Evolutionary conservation across 176 grass and related monocot species (phyloP).

Genomic region (Carex cristatella): DNA sequence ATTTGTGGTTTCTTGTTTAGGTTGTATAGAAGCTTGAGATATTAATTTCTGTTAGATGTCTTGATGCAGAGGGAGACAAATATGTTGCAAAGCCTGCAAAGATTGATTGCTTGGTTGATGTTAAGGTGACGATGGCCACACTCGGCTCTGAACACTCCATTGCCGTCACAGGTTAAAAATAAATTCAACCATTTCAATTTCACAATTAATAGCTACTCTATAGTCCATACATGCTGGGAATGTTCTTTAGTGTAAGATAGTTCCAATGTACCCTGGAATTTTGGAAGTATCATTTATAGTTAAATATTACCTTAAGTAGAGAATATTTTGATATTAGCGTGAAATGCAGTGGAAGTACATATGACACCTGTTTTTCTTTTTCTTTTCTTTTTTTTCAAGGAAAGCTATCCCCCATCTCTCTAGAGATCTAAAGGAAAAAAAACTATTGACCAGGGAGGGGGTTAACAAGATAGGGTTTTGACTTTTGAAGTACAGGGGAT

Average conservation of each 20-base stretch:
- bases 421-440: not conserved
- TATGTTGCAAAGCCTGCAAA: conserved; percentile 55
- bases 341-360: not conserved
- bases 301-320: not conserved
- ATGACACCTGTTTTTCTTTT: not conserved
- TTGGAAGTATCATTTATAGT: not conserved
- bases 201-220: not conserved
- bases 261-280: not conserved
- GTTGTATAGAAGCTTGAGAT: not conserved
- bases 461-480: not conserved
- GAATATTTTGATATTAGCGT: not conserved
- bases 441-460: not conserved
- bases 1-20: not conserved
- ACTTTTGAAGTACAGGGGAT: not conserved
- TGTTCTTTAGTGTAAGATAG: not conserved
- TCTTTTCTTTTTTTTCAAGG: not conserved
- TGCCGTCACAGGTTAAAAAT: conserved; percentile 60
- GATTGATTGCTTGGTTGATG: conserved; percentile 69
- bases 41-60: conserved; percentile 10
- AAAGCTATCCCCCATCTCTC: not conserved
- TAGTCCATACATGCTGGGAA: not conserved
- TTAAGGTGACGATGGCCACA: conserved; percentile 54
- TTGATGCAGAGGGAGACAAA: conserved; percentile 46
- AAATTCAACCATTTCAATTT: not conserved
- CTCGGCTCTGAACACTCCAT: conserved; percentile 93